Evolutionary conservation across 495 filamentous ascomycete species (phyloP).

Genomic region (Penicillium longicatenatum): DNA sequence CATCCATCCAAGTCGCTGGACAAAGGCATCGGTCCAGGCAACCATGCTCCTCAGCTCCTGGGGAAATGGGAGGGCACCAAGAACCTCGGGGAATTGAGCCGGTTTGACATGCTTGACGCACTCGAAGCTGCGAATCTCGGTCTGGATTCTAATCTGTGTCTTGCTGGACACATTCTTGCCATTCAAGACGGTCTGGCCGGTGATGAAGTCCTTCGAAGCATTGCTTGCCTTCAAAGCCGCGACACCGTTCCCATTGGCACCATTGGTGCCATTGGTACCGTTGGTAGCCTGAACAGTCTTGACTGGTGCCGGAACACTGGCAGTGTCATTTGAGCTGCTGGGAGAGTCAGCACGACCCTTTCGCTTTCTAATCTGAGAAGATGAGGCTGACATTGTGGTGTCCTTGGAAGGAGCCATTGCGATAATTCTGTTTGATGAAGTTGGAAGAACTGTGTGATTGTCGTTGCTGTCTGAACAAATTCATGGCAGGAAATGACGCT

Average conservation of each 20-base stretch:
- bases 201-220: not conserved
- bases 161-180: not conserved
- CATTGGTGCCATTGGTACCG: slow-evolving; percentile 2
- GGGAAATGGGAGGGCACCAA: slow-evolving; percentile 9
- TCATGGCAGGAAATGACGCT: not conserved
- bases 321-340: slow-evolving; percentile 2
- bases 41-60: slow-evolving; percentile 6
- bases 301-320: not conserved
- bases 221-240: not conserved
- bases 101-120: slow-evolving; percentile 6
- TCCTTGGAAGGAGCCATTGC: slow-evolving; percentile 9
- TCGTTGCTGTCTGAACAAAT: not conserved
- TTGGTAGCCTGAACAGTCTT: not conserved
- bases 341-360: slow-evolving; percentile 7
- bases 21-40: slow-evolving; percentile 17
- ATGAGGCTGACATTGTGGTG: slow-evolving; percentile 1
- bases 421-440: not conserved
- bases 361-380: slow-evolving; percentile 3
- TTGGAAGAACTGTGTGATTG: not conserved
- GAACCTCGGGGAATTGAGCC: slow-evolving; percentile 5
- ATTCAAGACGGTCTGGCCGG: not conserved
- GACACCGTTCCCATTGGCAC: slow-evolving; percentile 1
- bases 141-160: not conserved
- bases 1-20: slow-evolving; percentile 12
- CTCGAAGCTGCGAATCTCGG: slow-evolving; percentile 6